Evolutionary conservation across 2,329 filamentous ascomycete species (phyloP), one percentile per base, ranked within the genome.

Genomic region (Colletotrichum sublineola): DNA sequence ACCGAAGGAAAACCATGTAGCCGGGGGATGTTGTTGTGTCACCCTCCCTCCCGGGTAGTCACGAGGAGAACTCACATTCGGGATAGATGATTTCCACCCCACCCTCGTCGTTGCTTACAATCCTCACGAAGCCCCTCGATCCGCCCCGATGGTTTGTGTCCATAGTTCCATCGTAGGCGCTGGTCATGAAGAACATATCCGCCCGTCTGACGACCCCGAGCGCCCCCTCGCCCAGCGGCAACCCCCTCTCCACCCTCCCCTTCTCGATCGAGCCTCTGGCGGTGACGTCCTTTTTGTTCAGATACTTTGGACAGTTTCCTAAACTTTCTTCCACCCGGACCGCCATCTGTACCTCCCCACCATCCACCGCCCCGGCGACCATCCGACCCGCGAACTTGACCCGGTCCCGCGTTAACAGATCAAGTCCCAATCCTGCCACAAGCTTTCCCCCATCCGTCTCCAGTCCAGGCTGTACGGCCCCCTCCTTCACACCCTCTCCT

Each of bases 221-320:
- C 1, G 91, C 92, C 62, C 85, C 84, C 9, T 79, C 76, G 0
- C 88, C 81, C 5, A 95, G 81, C 36, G 81, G 82, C 11, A 83
- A 73, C 1, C 79, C 77, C 44, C 77, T 78, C 42, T 81, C 81
- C 15, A 73, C 70, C 5, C n/a, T 44, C 14, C 70, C 60, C 24
- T 65, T 73, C 12, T 42, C 33, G n/a, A 73, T 8, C 8, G 52
- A 18, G 31, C 9, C 50, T 18, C 71, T 31, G 5, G 81, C 78
- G 2, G 81, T 78, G 50, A 97, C 89, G 2, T 84, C 83, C 78
- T 93, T 95, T 77, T 89, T 90, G 80, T 96, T 96, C 44, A 97
- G 79, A 77, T 97, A 97, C 81, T 97, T 97, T 1, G 94, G 94
- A 77, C 94, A 97, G 76, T 96, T 97, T 0, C 93, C 91, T 83